phyloP scores from a whole-genome alignment of 1,284 basidiomycete species.

The Dichomitus squalens region DNA sequence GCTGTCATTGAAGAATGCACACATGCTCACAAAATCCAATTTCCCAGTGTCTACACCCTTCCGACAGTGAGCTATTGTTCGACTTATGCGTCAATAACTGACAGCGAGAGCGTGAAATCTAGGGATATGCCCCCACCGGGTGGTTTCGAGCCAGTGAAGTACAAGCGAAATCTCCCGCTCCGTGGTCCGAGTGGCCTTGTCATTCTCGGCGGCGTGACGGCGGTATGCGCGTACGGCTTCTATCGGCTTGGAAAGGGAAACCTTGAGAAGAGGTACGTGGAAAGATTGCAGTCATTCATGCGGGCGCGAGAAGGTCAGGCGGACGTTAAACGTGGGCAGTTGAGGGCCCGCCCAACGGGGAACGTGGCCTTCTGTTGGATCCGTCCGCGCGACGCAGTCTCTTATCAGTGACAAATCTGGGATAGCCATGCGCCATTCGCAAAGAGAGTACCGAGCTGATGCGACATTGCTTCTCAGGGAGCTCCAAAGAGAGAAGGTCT shows the following conservation, averaged over 20 bases:
- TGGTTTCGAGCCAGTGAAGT: constrained; percentile 92
- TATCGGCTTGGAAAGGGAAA: constrained; percentile 91
- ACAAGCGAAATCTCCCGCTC: constrained; percentile 95
- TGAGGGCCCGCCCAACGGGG: constrained; percentile 54
- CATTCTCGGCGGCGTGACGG: constrained; percentile 84
- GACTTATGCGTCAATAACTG: constrained; percentile 16
- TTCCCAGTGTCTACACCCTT: constrained; percentile 63
- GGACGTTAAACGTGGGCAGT: constrained; percentile 62
- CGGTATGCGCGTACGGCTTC: constrained; percentile 91
- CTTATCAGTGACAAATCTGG: constrained; percentile 44
- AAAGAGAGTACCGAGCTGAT: constrained; percentile 28
- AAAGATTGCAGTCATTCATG: constrained; percentile 21
- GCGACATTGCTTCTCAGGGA: constrained; percentile 62
- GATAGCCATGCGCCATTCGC: constrained; percentile 21
- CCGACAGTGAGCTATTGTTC: constrained; percentile 54
- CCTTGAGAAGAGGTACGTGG: constrained; percentile 86
- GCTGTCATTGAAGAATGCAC: constrained; percentile 8
- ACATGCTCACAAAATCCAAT: constrained; percentile 15
- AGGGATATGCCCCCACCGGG: constrained; percentile 97
- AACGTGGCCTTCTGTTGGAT: constrained; percentile 65
- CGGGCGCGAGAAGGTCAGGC: constrained; percentile 48
- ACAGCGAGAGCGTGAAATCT: constrained; percentile 23
- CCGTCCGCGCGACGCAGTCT: constrained; percentile 56
- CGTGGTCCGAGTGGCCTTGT: constrained; percentile 88
- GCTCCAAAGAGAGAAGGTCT: constrained; percentile 90